Evolutionary conservation across 2,329 filamentous ascomycete genomes (phyloP).

Genomic region (Apiospora kogelbergensis): DNA sequence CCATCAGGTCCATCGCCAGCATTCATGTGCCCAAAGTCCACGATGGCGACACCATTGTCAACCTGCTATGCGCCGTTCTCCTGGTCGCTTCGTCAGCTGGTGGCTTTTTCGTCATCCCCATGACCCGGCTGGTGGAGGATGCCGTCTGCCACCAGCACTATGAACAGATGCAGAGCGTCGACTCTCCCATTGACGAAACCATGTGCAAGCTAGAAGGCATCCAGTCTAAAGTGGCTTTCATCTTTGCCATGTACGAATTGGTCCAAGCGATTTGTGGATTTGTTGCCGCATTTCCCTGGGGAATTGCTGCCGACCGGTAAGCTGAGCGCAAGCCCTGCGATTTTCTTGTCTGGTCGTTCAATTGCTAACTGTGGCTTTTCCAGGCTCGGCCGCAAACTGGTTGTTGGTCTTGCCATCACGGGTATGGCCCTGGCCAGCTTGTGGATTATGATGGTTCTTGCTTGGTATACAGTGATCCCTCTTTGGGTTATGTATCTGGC

Average conservation of each 20-base stretch:
- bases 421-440: conserved; percentile 30
- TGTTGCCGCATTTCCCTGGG: conserved; percentile 38
- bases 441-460: conserved; percentile 32
- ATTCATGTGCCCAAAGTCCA: conserved; percentile 25
- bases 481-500: conserved; percentile 33
- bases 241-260: conserved; percentile 31
- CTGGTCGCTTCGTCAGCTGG: conserved; percentile 30
- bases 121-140: conserved; percentile 36
- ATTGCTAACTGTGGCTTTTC: neutral
- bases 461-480: conserved; percentile 33
- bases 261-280: conserved; percentile 33
- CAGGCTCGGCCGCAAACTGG: conserved; percentile 37
- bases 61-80: conserved; percentile 32
- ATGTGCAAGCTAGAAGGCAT: conserved; percentile 33
- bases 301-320: conserved; percentile 34
- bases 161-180: conserved; percentile 21
- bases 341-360: neutral
- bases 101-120: conserved; percentile 32
- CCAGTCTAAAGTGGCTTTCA: conserved; percentile 36
- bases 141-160: conserved; percentile 38
- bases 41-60: conserved; percentile 27
- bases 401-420: conserved; percentile 30
- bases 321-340: conserved; percentile 1
- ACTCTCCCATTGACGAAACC: conserved; percentile 34
- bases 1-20: conserved; percentile 19